Percentiles rank a stretch among this genome's conserved stretches.
phyloP scores from a whole-genome alignment of 345 rosid species.

The Linum lewisii region DNA sequence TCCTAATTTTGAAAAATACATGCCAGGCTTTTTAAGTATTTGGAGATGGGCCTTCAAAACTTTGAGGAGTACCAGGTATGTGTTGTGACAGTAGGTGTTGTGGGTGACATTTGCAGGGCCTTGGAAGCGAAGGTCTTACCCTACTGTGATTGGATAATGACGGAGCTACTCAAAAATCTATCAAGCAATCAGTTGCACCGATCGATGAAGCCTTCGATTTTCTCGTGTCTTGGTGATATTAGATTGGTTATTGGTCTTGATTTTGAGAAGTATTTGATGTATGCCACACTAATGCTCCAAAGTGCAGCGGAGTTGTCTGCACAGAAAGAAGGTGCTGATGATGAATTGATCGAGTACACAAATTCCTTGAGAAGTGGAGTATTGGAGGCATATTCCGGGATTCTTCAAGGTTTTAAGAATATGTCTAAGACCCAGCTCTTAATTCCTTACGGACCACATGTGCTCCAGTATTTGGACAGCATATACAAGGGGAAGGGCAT shows the following conservation, averaged over 20 bases:
- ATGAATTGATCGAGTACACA: slow-evolving; percentile 73
- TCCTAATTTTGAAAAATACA: slow-evolving; percentile 62
- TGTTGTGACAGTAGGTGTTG: slow-evolving; percentile 78
- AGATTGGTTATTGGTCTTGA: slow-evolving; percentile 78
- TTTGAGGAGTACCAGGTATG: slow-evolving; percentile 92
- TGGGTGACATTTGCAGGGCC: slow-evolving; percentile 88
- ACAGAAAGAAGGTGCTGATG: slow-evolving; percentile 55
- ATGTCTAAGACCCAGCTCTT: slow-evolving; percentile 11
- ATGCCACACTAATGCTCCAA: slow-evolving; percentile 66
- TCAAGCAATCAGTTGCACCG: slow-evolving; percentile 67
- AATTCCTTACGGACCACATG: neutral
- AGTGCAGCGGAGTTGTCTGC: slow-evolving; percentile 76
- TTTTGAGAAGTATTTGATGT: slow-evolving; percentile 59
- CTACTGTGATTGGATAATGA: slow-evolving; percentile 83
- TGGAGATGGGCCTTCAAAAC: slow-evolving; percentile 88
- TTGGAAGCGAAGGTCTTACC: slow-evolving; percentile 66
- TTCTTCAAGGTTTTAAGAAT: slow-evolving; percentile 86
- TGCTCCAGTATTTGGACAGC: slow-evolving; percentile 3
- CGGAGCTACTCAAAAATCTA: slow-evolving; percentile 58
- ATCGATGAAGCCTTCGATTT: slow-evolving; percentile 92
- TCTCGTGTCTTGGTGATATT: slow-evolving; percentile 87
- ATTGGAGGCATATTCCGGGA: slow-evolving; percentile 90
- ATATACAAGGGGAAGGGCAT: neutral
- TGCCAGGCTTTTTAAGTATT: slow-evolving; percentile 65
- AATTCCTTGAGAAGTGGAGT: slow-evolving; percentile 79